phyloP scores from a whole-genome alignment of 1,139 yeast species.

The Pneumocystis wakefieldiae region DNA sequence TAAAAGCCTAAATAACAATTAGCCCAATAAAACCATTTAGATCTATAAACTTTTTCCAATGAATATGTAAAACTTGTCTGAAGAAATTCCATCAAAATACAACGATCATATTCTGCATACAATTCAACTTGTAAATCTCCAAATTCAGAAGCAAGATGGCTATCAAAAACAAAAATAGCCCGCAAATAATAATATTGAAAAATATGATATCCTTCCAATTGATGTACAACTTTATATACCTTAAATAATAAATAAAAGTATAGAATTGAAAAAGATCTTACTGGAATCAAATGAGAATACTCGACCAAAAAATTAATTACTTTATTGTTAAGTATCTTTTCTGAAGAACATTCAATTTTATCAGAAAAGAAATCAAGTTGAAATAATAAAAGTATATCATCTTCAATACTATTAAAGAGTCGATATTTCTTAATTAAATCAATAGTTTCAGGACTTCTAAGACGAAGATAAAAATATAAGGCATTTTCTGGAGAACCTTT shows the following conservation, averaged over 20 bases:
- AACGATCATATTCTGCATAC: conserved; percentile 46
- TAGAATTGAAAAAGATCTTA: neutral
- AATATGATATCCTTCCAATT: conserved; percentile 28
- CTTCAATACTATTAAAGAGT: conserved; percentile 9
- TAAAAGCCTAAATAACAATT: conserved; percentile 33
- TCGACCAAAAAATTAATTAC: conserved; percentile 8
- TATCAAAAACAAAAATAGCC: conserved; percentile 39
- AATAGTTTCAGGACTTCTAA: conserved; percentile 8
- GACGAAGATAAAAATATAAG: conserved; percentile 8
- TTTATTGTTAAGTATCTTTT: conserved; percentile 2
- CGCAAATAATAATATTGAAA: conserved; percentile 48
- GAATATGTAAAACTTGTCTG: conserved; percentile 42
- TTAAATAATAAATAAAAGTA: neutral
- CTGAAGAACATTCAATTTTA: neutral
- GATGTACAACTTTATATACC: conserved; percentile 29
- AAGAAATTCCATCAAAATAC: conserved; percentile 41
- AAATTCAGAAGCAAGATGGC: conserved; percentile 36
- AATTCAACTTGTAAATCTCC: conserved; percentile 50
- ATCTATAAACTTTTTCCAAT: conserved; percentile 31
- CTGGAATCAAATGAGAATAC: conserved; percentile 11
- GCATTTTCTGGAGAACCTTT: conserved; percentile 9
- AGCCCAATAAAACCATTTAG: neutral
- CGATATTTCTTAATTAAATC: conserved; percentile 9
- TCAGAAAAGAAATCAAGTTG: neutral
- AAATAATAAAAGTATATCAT: conserved; percentile 6